These are phyloP conservation scores for Canariomyces notabilis DNA, from an alignment of 2,329 filamentous ascomycete species.

Conservation along the genomic window DNA sequence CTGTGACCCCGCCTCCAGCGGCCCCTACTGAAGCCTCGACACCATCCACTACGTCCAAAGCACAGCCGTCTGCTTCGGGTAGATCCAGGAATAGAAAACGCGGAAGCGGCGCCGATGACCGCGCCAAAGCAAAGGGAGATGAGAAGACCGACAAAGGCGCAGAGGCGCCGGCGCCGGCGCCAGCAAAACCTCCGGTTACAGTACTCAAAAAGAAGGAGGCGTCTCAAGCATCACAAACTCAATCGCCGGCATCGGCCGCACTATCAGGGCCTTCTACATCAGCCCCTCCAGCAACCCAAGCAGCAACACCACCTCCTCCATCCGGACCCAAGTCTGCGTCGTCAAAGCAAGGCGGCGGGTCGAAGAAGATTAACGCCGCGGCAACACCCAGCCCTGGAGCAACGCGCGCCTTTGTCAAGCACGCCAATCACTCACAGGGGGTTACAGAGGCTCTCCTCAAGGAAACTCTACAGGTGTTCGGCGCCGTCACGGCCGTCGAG, in stretches of 20 bases:
- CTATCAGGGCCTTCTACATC: conserved; percentile 26
- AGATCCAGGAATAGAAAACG: conserved; percentile 22
- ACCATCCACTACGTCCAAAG: conserved; percentile 8
- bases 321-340: conserved; percentile 26
- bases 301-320: conserved; percentile 25
- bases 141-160: conserved; percentile 23
- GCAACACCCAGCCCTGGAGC: conserved; percentile 39
- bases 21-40: conserved; percentile 8
- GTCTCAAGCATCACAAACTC: conserved; percentile 4
- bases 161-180: conserved; percentile 24
- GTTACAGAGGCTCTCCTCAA: conserved; percentile 79
- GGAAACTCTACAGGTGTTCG: conserved; percentile 68
- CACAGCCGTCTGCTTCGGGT: conserved; percentile 16
- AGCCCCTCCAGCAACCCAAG: conserved; percentile 12
- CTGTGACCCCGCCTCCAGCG: conserved; percentile 9
- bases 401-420: conserved; percentile 71
- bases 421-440: conserved; percentile 83
- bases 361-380: conserved; percentile 22
- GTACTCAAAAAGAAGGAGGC: conserved; percentile 38
- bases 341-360: conserved; percentile 14
- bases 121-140: conserved; percentile 26
- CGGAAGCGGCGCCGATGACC: conserved; percentile 18
- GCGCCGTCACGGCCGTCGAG: conserved; percentile 72
- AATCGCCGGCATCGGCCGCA: conserved; percentile 14
- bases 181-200: conserved; percentile 30